These are phyloP conservation scores for Talaromyces rugulosus DNA, from an alignment of 2,329 filamentous ascomycete species.

Conservation along the genomic window DNA sequence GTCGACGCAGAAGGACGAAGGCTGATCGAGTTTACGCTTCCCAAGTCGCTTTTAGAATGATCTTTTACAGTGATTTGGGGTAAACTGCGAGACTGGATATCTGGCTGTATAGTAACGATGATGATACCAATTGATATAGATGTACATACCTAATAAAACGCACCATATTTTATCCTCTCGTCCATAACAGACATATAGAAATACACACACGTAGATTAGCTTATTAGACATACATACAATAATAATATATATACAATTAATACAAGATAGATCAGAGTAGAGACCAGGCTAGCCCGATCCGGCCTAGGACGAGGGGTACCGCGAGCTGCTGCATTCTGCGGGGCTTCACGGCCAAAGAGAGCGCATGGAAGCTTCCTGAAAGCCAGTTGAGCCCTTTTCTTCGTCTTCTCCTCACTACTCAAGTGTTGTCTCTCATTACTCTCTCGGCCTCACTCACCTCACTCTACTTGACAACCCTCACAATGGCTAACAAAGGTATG, in stretches of 20 bases:
- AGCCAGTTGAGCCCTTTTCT: conserved; percentile 1
- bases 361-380: conserved; percentile 14
- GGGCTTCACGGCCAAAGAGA: conserved; percentile 9
- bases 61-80: no score
- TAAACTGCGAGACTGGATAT: not conserved
- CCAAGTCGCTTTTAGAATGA: conserved; percentile 21
- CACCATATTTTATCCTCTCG: no score
- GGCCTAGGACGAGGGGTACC: not conserved
- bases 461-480: not conserved
- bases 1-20: conserved; percentile 5
- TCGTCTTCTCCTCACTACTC: not conserved
- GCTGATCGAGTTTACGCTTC: conserved; percentile 16
- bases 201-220: no score
- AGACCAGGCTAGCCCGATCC: not conserved
- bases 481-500: conserved; percentile 10
- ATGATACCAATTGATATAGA: not conserved
- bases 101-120: conserved; percentile 1
- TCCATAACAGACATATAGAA: no score
- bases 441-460: not conserved
- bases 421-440: not conserved
- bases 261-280: not conserved
- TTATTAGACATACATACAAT: not conserved
- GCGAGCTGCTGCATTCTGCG: conserved; percentile 1
- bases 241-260: not conserved
- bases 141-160: not conserved